A percentile compares a stretch with the other conserved stretches of the same genome.
These are phyloP conservation scores for Syzygium aqueum DNA, from an alignment of 345 rosid genomes.

Conservation along the genomic window DNA sequence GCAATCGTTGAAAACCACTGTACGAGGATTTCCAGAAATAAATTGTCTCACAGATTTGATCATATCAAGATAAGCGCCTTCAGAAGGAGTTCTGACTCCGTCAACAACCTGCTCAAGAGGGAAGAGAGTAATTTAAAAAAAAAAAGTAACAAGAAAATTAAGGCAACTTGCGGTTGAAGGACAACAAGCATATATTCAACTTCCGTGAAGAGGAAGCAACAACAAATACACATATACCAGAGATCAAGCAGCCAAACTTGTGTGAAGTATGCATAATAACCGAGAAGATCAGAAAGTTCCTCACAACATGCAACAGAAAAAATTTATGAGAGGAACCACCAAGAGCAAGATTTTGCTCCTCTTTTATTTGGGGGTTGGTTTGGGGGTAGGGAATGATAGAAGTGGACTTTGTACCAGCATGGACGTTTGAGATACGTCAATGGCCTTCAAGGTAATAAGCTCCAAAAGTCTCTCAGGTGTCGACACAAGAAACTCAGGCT, in stretches of 20 bases:
- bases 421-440: conserved; percentile 63
- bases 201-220: not conserved
- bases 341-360: not conserved
- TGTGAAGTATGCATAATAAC: not conserved
- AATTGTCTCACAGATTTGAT: conserved; percentile 48
- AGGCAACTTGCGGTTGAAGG: not conserved
- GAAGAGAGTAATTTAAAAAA: not conserved
- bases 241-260: not conserved
- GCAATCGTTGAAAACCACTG: conserved; percentile 43
- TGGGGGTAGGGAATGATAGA: not conserved
- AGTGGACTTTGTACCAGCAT: conserved; percentile 48
- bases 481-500: conserved; percentile 84
- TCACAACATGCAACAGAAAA: not conserved
- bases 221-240: not conserved
- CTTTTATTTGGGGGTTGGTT: not conserved
- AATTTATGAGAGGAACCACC: not conserved
- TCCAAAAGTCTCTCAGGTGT: conserved; percentile 87
- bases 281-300: not conserved
- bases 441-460: conserved; percentile 61
- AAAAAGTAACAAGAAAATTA: not conserved
- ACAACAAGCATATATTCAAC: not conserved
- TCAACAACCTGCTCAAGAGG: conserved; percentile 55
- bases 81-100: conserved; percentile 30
- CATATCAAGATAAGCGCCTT: conserved; percentile 29
- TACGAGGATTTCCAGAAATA: conserved; percentile 43